Percentiles rank a stretch among this genome's conserved stretches.
Evolutionary conservation across 805 yeast genomes (phyloP).

Genomic region (Kuraishia floccosa): DNA sequence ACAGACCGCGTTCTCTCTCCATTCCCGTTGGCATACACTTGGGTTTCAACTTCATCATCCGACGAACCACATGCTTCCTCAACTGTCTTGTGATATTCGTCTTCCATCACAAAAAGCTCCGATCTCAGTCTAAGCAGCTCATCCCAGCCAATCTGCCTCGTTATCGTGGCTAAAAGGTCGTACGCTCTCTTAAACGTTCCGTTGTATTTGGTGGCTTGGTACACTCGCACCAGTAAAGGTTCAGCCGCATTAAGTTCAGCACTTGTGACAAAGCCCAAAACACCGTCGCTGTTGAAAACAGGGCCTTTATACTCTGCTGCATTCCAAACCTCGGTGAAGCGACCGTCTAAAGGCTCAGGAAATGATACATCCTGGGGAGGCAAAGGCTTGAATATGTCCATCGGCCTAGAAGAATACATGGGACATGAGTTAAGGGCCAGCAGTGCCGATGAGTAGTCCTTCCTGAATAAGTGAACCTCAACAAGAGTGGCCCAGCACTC

Average conservation of each 20-base stretch:
- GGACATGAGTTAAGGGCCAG: slow-evolving; percentile 68
- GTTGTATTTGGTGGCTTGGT: slow-evolving; percentile 35
- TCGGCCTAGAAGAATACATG: slow-evolving; percentile 37
- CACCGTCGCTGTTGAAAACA: slow-evolving; percentile 20
- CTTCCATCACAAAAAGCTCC: slow-evolving; percentile 71
- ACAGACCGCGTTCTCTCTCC: slow-evolving; percentile 10
- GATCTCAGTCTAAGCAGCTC: slow-evolving; percentile 54
- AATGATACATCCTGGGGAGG: slow-evolving; percentile 28
- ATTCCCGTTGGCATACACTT: slow-evolving; percentile 6
- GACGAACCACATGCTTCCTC: background rate
- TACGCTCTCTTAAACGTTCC: slow-evolving; percentile 53
- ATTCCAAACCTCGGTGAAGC: slow-evolving; percentile 36
- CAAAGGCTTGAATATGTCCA: slow-evolving; percentile 33
- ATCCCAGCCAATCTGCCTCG: slow-evolving; percentile 76
- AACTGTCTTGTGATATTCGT: slow-evolving; percentile 30
- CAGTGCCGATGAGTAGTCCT: slow-evolving; percentile 49
- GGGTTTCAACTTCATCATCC: too few species aligned
- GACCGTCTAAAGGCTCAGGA: slow-evolving; percentile 46
- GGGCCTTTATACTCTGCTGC: slow-evolving; percentile 18
- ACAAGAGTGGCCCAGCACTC: slow-evolving; percentile 60
- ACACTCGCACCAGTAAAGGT: slow-evolving; percentile 34
- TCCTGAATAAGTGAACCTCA: slow-evolving; percentile 42
- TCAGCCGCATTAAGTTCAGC: slow-evolving; percentile 29
- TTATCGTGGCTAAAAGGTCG: slow-evolving; percentile 57
- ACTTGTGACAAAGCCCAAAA: slow-evolving; percentile 18